Base-by-base conservation (phyloP, 768 basidiomycete species). In the Trametes sanguinea region DNA sequence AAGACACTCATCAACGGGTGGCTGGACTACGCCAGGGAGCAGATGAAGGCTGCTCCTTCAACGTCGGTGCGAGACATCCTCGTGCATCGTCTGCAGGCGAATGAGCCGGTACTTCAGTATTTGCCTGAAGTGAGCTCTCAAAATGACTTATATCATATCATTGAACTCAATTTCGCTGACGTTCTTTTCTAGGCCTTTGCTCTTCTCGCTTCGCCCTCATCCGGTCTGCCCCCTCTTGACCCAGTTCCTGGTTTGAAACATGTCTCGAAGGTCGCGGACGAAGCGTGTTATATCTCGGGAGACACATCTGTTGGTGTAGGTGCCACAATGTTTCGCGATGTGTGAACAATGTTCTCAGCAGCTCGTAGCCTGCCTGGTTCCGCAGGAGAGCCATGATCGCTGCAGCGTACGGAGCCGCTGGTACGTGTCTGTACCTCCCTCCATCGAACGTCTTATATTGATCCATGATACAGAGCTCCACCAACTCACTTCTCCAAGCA, bases 401-500 rank as follows among this genome's bases (percentile, higher is more conserved):
- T 6, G 79, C 82, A 1, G 76, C 90, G 13, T 94, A 94, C 66
- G 78, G 83, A 13, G 85, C 88, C n/a, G 84, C 90, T 39, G 58
- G 60, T 63, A 44, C 27, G 57, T 33, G 7, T 37, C 17, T 44
- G 16, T 17, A 14, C n/a, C 43, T 3, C 42, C 13, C 22, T n/a
- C 13, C 5, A n/a, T 30, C 8, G 3, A 3, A 22, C 22, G 22
- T 10, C 42, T 8, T 2, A 27, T 45, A 6, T 3, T 4, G 14
- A 43, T 43, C 29, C 43, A 46, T 51, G 9, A 29, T 57, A 32
- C 65, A 86, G 92, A 94, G 74, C 77, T 94, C 14, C 92, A 93
- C 68, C 92, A 94, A 69, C 70, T 94, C n/a, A 81, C 84, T 0
- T 94, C 92, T 1, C 89, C 92, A 4, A 68, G 76, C 11, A 90